Base-by-base conservation (phyloP, 768 basidiomycete species). In the Leccinum aurantiacum region DNA sequence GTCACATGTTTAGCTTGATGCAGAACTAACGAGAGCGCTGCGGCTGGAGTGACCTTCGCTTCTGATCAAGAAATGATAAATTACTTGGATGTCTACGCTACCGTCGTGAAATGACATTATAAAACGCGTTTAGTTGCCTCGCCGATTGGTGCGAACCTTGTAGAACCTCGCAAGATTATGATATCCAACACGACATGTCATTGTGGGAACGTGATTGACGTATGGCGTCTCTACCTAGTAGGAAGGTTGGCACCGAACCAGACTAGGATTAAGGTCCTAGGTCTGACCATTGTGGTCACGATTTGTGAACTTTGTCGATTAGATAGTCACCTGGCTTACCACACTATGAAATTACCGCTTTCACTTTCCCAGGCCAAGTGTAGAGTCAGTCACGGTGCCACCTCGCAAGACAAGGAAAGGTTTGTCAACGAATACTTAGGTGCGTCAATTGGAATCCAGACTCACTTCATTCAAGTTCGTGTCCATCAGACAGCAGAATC, bases 181-280 rank as follows among this genome's bases (percentile, higher is more conserved):
- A 46, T 74, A 68, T 4, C 78, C 81, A 19, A 80, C 70, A 17
- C 79, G 81, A 19, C 82, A 81, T 3, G 78, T 82, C 74, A 81
- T 71, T 7, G 80, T 82, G 10, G 82, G 63, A 22, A 77, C 65
- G 54, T 77, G 77, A 59, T 77, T 77, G 29, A 77, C 76, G 59
- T 79, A 81, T 19, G 77, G 78, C 19, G 76, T 72, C 13, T 68
- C 49, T 17, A 80, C 77, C 79, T 78, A 41, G 31, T n/a, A n/a
- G 41, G 55, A 54, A 53, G 10, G 41, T 67, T 33, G 57, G 35
- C 15, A 4, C 55, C 13, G 44, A 27, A 22, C 25, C 19, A 33
- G 41, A 41, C 49, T 15, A 25, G 17, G 57, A 53, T 22, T 47
- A 48, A 44, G 8, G 14, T n/a, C n/a, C 53, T 78, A 13, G 22